Evolutionary conservation across 2,329 filamentous ascomycete genomes (phyloP).

Genomic region (Colletotrichum coccodes): DNA sequence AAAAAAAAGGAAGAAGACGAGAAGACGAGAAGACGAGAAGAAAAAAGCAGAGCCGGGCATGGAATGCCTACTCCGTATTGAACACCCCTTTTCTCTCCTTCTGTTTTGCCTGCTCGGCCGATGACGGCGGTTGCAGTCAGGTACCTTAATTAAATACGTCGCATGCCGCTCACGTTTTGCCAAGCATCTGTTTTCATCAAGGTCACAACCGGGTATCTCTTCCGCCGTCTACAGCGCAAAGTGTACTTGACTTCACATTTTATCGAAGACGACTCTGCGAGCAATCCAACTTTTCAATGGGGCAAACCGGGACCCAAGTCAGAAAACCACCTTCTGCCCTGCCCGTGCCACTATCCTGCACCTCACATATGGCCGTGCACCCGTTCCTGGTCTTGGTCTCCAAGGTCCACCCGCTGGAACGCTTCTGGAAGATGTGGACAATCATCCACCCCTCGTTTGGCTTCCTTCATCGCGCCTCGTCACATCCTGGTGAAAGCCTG

Average conservation of each 20-base stretch:
- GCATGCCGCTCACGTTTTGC: conserved; percentile 19
- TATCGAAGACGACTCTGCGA: neutral
- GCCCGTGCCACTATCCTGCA: conserved; percentile 1
- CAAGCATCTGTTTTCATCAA: neutral
- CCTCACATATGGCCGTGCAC: conserved; percentile 4
- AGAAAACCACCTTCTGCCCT: neutral
- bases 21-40: neutral
- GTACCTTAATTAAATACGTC: neutral
- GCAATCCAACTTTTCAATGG: neutral
- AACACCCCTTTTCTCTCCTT: neutral
- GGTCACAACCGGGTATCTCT: neutral
- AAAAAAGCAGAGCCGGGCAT: neutral
- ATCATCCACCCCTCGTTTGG: neutral
- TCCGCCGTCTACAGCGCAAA: neutral
- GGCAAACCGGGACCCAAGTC: neutral
- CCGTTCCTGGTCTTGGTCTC: neutral
- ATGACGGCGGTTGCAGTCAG: neutral
- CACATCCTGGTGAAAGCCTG: conserved; percentile 5
- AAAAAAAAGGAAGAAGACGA: neutral
- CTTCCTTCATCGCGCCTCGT: conserved; percentile 9
- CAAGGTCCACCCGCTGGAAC: conserved; percentile 21
- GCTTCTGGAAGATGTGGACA: conserved; percentile 30
- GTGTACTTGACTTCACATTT: neutral
- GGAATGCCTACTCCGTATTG: neutral
- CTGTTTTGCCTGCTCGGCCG: neutral